Base-by-base conservation (phyloP, 1,284 basidiomycete species). In the Tilletia walkeri region DNA sequence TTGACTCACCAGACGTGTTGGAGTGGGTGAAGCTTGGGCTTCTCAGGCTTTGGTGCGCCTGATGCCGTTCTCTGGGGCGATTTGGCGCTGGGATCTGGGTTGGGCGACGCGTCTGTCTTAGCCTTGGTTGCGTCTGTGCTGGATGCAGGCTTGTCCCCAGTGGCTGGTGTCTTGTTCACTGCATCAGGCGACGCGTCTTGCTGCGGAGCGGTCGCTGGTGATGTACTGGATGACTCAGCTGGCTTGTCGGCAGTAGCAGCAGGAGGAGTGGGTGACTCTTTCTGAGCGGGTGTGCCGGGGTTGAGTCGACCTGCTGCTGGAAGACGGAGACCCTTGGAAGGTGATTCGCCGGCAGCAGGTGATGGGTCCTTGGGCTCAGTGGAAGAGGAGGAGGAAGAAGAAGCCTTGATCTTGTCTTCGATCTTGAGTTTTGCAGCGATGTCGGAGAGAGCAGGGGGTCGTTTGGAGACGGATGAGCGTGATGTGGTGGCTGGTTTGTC, bases 1-100 rank as follows among this genome's bases (percentile, higher is more conserved):
- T n/a, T 9, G 16, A 86, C 89, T 76, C 71, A 92, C 92, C 93
- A 95, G 69, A 88, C 82, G 84, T 91, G 91, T 79, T 92, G 90
- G 39, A 95, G 85, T 2, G 93, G 93, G 80, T 93, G 92, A 5
- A 47, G 45, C 47, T 61, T 66, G 4, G 59, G 59, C 34, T 63
- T 63, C 59, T 63, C 59, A 4, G 59, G 59, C 38, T 63, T 63
- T 1, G 59, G 59, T n/a, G 59, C 59, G 59, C 59, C 59, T 9
- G 59, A 63, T 24, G 59, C 59, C 3, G 59, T 63, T 24, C 59
- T 24, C 36, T 63, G 59, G 3, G 36, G 36, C 12, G 39, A 9
- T 36, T 41, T 63, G 30, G 14, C 36, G 61, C 61, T 65, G 34
- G 30, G 34, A 38, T 69, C 61, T 14, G 38, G 38, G 36, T 34